phyloP scores from a whole-genome alignment of 495 filamentous ascomycete species.

The Penicillium paradoxum region DNA sequence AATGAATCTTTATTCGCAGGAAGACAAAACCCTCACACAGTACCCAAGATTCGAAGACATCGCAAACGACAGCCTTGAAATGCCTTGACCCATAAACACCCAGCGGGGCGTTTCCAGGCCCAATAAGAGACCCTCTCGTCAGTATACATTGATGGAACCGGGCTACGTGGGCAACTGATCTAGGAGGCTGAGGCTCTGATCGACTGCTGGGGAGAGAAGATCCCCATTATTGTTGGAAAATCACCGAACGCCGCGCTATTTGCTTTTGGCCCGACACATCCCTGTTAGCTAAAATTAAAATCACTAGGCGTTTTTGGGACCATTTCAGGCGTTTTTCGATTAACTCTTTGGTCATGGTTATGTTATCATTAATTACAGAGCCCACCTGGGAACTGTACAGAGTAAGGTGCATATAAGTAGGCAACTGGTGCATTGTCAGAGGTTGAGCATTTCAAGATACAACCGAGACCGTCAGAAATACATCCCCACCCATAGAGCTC shows the following conservation, averaged over 20 bases:
- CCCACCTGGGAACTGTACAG: no score
- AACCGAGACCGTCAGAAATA: background rate
- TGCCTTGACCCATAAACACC: background rate
- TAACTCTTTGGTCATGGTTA: background rate
- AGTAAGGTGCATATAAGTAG: background rate
- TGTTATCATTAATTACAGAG: background rate
- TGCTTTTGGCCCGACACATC: background rate
- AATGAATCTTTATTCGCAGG: background rate
- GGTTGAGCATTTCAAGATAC: background rate
- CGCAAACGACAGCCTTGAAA: background rate
- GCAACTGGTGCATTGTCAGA: background rate
- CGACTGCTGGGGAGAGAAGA: conserved; percentile 3
- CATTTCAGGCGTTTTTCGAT: background rate
- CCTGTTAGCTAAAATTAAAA: background rate
- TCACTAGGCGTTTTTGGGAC: background rate
- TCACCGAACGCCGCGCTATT: background rate
- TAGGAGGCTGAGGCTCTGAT: conserved; percentile 9
- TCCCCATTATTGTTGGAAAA: conserved; percentile 40
- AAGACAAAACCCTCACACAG: background rate
- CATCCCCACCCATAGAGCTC: background rate
- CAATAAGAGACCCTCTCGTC: background rate
- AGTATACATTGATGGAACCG: no score
- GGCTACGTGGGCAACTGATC: background rate
- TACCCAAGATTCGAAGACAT: background rate
- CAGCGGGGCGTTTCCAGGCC: background rate